Evolutionary conservation across 1,284 basidiomycete genomes (phyloP).

Genomic region (Rhodotorula sp.): DNA sequence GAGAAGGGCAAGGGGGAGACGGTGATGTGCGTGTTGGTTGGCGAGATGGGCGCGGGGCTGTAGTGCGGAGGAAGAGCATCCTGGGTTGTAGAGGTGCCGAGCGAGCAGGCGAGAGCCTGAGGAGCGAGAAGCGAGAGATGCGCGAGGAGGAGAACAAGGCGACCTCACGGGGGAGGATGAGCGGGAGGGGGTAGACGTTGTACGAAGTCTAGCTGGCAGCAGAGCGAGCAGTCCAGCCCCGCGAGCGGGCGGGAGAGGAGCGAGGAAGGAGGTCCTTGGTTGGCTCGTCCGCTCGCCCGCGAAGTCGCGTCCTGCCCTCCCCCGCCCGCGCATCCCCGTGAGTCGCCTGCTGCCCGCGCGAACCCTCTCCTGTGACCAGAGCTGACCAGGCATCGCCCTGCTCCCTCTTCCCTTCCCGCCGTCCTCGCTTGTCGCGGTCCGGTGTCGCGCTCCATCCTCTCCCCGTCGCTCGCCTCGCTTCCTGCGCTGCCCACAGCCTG

Average conservation of each 20-base stretch:
- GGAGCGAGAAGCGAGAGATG: background rate
- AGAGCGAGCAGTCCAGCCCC: no score
- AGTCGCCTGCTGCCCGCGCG: background rate
- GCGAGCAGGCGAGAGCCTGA: background rate
- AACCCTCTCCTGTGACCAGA: background rate
- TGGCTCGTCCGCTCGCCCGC: background rate
- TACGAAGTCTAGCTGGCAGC: no score
- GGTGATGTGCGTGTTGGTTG: slow-evolving; percentile 65
- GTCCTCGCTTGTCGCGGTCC: background rate
- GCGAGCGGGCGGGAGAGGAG: background rate
- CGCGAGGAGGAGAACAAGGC: background rate
- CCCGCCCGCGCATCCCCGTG: background rate
- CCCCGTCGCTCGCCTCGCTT: background rate
- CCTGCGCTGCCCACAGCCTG: background rate
- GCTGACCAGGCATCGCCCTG: background rate
- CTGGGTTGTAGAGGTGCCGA: background rate
- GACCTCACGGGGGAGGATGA: background rate
- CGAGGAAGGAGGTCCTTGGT: background rate
- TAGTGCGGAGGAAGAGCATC: background rate
- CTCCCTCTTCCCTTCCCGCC: background rate
- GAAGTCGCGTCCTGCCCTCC: no score
- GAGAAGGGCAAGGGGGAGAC: slow-evolving; percentile 60
- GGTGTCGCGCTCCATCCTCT: background rate
- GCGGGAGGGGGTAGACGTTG: background rate
- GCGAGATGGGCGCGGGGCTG: slow-evolving; percentile 57